phyloP scores from a whole-genome alignment of 176 grass and related monocot genomes.

The Ampelocalamus luodianensis region DNA sequence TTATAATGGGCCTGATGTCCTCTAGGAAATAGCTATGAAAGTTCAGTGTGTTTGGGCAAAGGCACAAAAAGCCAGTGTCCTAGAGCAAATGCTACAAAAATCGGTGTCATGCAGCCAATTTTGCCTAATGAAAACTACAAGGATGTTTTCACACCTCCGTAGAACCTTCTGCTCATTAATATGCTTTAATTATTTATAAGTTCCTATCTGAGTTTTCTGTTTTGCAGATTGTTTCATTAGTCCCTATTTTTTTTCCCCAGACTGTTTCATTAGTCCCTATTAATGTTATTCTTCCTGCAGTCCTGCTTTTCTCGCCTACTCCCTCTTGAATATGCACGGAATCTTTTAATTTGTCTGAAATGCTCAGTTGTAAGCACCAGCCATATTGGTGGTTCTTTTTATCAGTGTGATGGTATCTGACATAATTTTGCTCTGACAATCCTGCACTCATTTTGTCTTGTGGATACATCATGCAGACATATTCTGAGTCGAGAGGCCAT shows the following conservation, averaged over 20 bases:
- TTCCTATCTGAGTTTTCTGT: neutral
- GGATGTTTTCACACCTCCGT: neutral
- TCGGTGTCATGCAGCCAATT: too few relatives aligned
- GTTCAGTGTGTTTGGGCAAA: too few relatives aligned
- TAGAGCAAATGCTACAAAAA: too few relatives aligned
- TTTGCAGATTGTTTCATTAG: neutral
- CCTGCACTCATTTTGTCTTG: conserved; percentile 28
- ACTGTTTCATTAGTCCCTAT: neutral
- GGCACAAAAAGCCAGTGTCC: too few relatives aligned
- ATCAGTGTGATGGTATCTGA: neutral
- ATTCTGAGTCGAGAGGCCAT: conserved; percentile 82
- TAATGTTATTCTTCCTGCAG: neutral
- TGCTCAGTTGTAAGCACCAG: conserved; percentile 1
- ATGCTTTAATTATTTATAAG: too few relatives aligned
- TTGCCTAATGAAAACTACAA: neutral
- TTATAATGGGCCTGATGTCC: too few relatives aligned
- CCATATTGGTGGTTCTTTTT: neutral
- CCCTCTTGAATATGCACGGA: neutral
- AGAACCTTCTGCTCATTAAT: neutral
- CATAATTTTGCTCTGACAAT: neutral
- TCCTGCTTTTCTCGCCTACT: conserved; percentile 4
- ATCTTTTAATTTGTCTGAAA: neutral
- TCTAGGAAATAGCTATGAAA: too few relatives aligned
- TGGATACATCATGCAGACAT: conserved; percentile 57
- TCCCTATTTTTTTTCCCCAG: neutral